Conservation (phyloP, 768 basidiomycete genomes). For the Cyclocybe aegerita region DNA sequence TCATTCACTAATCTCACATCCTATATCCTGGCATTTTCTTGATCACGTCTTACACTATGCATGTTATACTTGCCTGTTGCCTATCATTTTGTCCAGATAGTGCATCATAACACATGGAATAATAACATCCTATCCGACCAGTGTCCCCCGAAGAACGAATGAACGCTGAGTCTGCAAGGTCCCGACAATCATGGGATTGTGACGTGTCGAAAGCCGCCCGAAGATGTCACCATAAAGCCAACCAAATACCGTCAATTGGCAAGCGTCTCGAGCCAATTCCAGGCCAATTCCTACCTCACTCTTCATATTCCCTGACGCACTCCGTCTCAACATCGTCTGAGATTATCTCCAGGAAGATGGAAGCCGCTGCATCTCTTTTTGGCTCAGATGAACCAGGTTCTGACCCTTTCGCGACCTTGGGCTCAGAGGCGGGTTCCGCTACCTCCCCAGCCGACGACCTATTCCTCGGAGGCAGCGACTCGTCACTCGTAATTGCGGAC, state of each 20-base stretch:
- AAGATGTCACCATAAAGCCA: conserved; percentile 25
- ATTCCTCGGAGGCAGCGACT: conserved; percentile 4
- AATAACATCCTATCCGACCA: neutral
- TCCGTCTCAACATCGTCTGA: conserved; percentile 1
- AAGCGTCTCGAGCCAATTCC: conserved; percentile 4
- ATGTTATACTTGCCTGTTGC: too few relatives aligned
- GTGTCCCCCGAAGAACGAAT: neutral
- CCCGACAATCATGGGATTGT: conserved; percentile 6
- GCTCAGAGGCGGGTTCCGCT: conserved; percentile 26
- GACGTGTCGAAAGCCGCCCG: conserved; percentile 32
- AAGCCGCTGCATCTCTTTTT: conserved; percentile 83
- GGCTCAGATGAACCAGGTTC: conserved; percentile 59
- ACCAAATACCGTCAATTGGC: conserved; percentile 32
- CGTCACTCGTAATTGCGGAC: conserved; percentile 3
- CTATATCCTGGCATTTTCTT: too few relatives aligned
- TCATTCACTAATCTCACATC: too few relatives aligned
- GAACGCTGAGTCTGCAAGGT: neutral
- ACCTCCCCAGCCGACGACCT: conserved; percentile 12
- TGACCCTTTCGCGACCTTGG: conserved; percentile 67
- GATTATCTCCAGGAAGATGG: conserved; percentile 42
- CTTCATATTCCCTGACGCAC: neutral
- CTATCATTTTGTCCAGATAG: too few relatives aligned
- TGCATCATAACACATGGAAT: too few relatives aligned
- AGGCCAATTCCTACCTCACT: neutral
- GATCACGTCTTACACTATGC: too few relatives aligned